These are phyloP conservation scores for Epicoccum nigrum DNA, from an alignment of 2,329 filamentous ascomycete species.

Conservation along the genomic window DNA sequence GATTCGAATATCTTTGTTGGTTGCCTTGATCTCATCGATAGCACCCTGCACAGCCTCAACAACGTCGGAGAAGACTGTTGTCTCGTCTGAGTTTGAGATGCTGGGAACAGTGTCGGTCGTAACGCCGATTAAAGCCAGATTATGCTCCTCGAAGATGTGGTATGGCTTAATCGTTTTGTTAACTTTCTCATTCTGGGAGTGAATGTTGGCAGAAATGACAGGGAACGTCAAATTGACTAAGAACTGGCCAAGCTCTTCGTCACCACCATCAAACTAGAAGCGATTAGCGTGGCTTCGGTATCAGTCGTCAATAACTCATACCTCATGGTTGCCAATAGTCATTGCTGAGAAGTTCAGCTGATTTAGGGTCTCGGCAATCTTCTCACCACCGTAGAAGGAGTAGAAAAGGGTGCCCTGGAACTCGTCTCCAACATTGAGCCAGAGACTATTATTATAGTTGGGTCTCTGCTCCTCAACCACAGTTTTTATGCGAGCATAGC, in stretches of 20 bases:
- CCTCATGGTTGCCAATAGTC: slow-evolving; percentile 67
- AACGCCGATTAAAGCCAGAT: slow-evolving; percentile 68
- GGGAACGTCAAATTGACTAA: slow-evolving; percentile 69
- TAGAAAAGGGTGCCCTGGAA: slow-evolving; percentile 74
- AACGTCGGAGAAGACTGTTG: slow-evolving; percentile 65
- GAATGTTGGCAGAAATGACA: slow-evolving; percentile 67
- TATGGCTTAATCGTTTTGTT: slow-evolving; percentile 70
- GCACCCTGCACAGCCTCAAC: slow-evolving; percentile 65
- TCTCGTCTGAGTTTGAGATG: slow-evolving; percentile 64
- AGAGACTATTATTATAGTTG: slow-evolving; percentile 65
- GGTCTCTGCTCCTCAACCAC: slow-evolving; percentile 63
- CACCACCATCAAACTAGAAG: slow-evolving; percentile 67
- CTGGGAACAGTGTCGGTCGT: slow-evolving; percentile 65
- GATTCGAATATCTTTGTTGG: slow-evolving; percentile 68
- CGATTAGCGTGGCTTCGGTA: too few species aligned
- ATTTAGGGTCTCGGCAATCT: slow-evolving; percentile 71
- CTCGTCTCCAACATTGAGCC: slow-evolving; percentile 71
- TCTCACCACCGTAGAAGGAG: slow-evolving; percentile 69
- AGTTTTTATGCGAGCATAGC: slow-evolving; percentile 68
- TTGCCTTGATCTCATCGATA: slow-evolving; percentile 66
- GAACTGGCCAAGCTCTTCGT: slow-evolving; percentile 67
- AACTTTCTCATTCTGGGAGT: slow-evolving; percentile 64
- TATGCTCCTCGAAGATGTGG: slow-evolving; percentile 66
- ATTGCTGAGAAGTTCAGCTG: slow-evolving; percentile 70
- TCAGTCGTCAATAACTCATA: too few species aligned